Evolutionary conservation across 805 yeast genomes (phyloP).

Genomic region (Cyberlindnera japonica): DNA sequence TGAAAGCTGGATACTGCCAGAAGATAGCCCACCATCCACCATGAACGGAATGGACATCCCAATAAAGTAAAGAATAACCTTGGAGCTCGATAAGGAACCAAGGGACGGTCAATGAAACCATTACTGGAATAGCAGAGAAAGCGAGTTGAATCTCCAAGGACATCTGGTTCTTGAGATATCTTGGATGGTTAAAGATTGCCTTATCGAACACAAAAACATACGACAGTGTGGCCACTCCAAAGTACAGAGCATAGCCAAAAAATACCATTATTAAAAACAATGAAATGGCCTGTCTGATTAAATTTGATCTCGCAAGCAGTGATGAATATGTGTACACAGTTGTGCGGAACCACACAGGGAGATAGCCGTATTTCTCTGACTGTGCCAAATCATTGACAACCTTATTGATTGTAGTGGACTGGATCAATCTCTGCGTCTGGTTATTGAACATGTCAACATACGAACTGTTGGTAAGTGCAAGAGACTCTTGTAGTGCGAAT

Average conservation of each 20-base stretch:
- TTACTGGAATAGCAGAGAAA: slow-evolving; percentile 74
- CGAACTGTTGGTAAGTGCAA: slow-evolving; percentile 23
- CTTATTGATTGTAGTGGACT: slow-evolving; percentile 9
- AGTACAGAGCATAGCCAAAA: slow-evolving; percentile 85
- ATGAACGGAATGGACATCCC: slow-evolving; percentile 53
- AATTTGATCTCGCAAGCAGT: slow-evolving; percentile 63
- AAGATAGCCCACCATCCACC: slow-evolving; percentile 67
- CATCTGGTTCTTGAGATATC: slow-evolving; percentile 93
- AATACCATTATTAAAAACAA: slow-evolving; percentile 66
- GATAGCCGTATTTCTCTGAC: slow-evolving; percentile 54
- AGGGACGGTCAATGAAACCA: slow-evolving; percentile 85
- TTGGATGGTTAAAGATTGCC: slow-evolving; percentile 90
- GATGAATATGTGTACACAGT: slow-evolving; percentile 61
- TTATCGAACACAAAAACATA: slow-evolving; percentile 80
- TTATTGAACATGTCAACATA: slow-evolving; percentile 21
- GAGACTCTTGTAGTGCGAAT: slow-evolving; percentile 27
- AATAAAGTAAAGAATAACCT: slow-evolving; percentile 80
- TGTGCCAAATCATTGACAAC: slow-evolving; percentile 23
- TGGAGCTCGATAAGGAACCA: slow-evolving; percentile 83
- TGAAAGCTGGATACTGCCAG: slow-evolving; percentile 70
- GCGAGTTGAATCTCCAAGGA: slow-evolving; percentile 79
- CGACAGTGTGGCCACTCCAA: slow-evolving; percentile 70
- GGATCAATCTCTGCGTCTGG: slow-evolving; percentile 16
- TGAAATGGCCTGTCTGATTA: slow-evolving; percentile 66
- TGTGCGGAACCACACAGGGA: slow-evolving; percentile 56